Percentiles rank a stretch among this genome's conserved stretches.
Evolutionary conservation across 345 rosid genomes (phyloP).

Genomic region (Punica granatum): DNA sequence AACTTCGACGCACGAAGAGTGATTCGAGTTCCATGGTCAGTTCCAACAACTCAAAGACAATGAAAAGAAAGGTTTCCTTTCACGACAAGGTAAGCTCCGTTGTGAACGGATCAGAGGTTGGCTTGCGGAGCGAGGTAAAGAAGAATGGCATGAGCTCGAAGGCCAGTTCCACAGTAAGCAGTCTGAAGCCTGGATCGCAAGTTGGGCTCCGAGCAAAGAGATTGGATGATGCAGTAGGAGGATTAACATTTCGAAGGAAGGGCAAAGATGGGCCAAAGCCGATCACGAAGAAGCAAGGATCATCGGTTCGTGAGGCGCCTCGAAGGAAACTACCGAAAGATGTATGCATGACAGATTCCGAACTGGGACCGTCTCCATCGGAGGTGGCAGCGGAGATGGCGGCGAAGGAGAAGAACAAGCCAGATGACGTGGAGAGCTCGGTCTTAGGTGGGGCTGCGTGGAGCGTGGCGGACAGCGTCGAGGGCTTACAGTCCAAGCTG

Average conservation of each 20-base stretch:
- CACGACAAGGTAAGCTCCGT: constrained; percentile 20
- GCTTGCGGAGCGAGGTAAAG: constrained; percentile 3
- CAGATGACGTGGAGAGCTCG: constrained; percentile 35
- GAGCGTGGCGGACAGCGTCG: constrained; percentile 62
- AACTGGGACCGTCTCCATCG: constrained; percentile 78
- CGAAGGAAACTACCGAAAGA: constrained; percentile 7
- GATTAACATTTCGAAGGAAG: not conserved
- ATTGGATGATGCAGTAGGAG: not conserved
- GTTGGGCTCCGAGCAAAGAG: constrained; percentile 6
- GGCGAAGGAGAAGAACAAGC: constrained; percentile 21
- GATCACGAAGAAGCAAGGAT: not conserved
- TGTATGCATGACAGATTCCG: constrained; percentile 50
- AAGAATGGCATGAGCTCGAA: constrained; percentile 8
- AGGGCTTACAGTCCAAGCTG: constrained; percentile 73
- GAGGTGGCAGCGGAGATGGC: constrained; percentile 60
- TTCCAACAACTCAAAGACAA: constrained; percentile 15
- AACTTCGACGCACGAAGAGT: constrained; percentile 65
- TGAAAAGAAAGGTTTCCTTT: constrained; percentile 10
- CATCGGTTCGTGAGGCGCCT: not conserved
- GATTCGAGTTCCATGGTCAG: constrained; percentile 64
- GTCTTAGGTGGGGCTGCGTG: constrained; percentile 29
- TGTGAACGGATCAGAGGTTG: constrained; percentile 22
- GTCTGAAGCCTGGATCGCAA: constrained; percentile 14
- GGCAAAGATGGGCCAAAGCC: not conserved
- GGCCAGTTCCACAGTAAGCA: constrained; percentile 11